Conservation (phyloP, 2,329 filamentous ascomycete genomes). For the Clonostachys rhizophaga region DNA sequence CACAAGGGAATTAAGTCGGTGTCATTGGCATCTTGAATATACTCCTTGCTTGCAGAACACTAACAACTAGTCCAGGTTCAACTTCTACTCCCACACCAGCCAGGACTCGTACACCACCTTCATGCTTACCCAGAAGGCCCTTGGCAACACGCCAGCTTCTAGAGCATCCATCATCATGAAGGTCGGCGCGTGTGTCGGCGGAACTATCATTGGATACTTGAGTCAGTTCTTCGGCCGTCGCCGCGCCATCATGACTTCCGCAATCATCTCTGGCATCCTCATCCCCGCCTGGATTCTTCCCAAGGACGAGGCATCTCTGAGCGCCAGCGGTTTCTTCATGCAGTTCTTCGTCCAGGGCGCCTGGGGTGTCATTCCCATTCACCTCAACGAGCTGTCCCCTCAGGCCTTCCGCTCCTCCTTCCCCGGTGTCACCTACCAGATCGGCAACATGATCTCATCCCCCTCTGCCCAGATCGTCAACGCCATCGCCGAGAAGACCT, state of each 20-base stretch:
- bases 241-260: constrained; percentile 57
- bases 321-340: constrained; percentile 63
- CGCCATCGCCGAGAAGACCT: constrained; percentile 60
- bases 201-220: constrained; percentile 67
- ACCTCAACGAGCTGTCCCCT: constrained; percentile 70
- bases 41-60: constrained; percentile 27
- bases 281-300: constrained; percentile 71
- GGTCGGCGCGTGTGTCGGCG: constrained; percentile 69
- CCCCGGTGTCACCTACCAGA: constrained; percentile 67
- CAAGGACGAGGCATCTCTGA: constrained; percentile 51
- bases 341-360: constrained; percentile 65
- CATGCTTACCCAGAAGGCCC: constrained; percentile 68
- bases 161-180: constrained; percentile 82
- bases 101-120: constrained; percentile 83
- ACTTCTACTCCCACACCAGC: constrained; percentile 72
- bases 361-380: constrained; percentile 66
- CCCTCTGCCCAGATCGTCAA: constrained; percentile 76
- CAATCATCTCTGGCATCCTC: constrained; percentile 53
- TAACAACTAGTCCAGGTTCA: constrained; percentile 31
- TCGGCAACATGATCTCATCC: constrained; percentile 71
- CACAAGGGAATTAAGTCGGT: constrained; percentile 43
- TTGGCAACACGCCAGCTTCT: constrained; percentile 58
- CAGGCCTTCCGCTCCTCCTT: constrained; percentile 67
- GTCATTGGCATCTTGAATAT: background rate
- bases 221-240: constrained; percentile 74